Evolutionary conservation across 2,329 filamentous ascomycete genomes (phyloP).

Genomic region (Colletotrichum liaoningense): DNA sequence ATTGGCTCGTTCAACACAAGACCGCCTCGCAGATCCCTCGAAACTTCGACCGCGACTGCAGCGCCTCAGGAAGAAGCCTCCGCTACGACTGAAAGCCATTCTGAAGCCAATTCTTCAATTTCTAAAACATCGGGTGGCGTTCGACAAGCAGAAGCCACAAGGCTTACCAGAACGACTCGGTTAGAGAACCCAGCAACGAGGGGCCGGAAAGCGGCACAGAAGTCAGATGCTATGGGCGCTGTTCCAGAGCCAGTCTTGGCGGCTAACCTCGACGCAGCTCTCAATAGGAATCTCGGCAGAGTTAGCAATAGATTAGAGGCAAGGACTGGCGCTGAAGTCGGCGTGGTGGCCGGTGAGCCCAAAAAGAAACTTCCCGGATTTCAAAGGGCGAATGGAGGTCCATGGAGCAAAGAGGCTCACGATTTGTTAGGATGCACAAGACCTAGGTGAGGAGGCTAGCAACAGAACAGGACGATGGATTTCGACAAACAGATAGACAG

Average conservation of each 20-base stretch:
- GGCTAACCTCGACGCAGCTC: neutral
- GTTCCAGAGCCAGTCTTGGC: constrained; percentile 56
- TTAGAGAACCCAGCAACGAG: constrained; percentile 60
- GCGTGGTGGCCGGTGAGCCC: neutral
- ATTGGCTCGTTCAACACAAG: constrained; percentile 49
- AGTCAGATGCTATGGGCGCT: constrained; percentile 62
- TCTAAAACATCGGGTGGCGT: neutral
- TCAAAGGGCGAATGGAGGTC: constrained; percentile 65
- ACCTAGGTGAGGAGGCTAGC: constrained; percentile 49
- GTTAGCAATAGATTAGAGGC: neutral
- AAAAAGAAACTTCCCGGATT: constrained; percentile 53
- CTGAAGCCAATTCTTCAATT: neutral
- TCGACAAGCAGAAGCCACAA: neutral
- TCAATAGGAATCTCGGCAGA: neutral
- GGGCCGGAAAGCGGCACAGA: constrained; percentile 64
- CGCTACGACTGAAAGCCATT: neutral
- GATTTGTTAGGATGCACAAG: constrained; percentile 73
- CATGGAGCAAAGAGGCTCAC: constrained; percentile 77
- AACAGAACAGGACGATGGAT: neutral
- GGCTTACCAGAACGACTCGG: neutral
- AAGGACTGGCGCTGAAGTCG: neutral
- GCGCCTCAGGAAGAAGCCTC: neutral
- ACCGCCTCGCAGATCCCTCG: neutral
- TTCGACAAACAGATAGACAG: neutral
- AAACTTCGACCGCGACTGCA: neutral